Evolutionary conservation across 768 basidiomycete species (phyloP), one percentile per base, ranked within the genome.

Genomic region (Termitomyces sp.): DNA sequence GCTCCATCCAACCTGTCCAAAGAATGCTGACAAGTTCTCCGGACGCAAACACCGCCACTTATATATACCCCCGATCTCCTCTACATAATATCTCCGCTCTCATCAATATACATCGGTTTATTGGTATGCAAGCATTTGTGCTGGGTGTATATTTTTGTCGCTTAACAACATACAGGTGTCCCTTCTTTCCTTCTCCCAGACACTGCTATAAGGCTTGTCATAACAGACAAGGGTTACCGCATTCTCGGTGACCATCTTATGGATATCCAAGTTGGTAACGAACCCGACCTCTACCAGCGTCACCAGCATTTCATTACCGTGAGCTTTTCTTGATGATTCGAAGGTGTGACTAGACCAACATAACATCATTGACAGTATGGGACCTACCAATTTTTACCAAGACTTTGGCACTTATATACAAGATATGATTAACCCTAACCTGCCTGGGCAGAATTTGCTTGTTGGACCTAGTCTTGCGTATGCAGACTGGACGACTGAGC

Each of bases 191-290:
- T 56, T 10, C 22, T 56, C 11, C 87, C 88, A 62, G 80, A 88
- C 51, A 80, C 81, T 17, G 61, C 71, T 40, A 70, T 82, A 65
- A 70, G 78, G 12, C 69, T 86, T 4, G 71, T 66, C 14, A 83
- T 89, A 43, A 85, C 79, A 5, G 80, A 85, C 61, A 66, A 73
- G 49, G 85, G 82, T 3, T 78, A 90, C 61, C 55, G 67, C 17
- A 84, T 90, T 56, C 73, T 93, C 0, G 90, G 90, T 0, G 71
- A 81, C 55, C 71, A 77, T 58, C 74, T 93, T 12, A 66, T 88
- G 37, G 90, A 85, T 0, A 70, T 88, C 21, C 86, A 90, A 66
- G 78, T 82, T 4, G 88, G 84, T 1, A 90, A 92, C 67, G 87
- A 90, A 68, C 80, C 73, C 10, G 80, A 82, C 66, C 67, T 81